These are phyloP conservation scores for Austroboletus novae-zelandiae DNA, from an alignment of 1,284 basidiomycete species.

Conservation along the genomic window DNA sequence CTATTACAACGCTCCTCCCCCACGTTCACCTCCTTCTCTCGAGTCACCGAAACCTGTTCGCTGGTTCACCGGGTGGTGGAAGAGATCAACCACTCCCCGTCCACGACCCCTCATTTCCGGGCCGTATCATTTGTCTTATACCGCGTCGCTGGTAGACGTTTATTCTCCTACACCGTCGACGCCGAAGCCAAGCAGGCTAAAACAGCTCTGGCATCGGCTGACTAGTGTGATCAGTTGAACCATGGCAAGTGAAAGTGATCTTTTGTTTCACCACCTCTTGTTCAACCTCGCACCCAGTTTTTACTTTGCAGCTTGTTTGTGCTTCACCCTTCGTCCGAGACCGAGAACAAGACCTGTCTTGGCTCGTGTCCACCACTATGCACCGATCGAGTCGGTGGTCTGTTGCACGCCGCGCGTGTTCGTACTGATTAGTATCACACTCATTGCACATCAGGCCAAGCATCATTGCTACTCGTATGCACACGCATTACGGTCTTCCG, in stretches of 20 bases:
- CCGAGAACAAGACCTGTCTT: too few species aligned
- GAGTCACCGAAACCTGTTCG: constrained; percentile 8
- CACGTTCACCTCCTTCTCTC: constrained; percentile 20
- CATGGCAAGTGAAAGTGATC: background rate
- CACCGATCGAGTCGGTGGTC: constrained; percentile 21
- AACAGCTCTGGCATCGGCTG: constrained; percentile 27
- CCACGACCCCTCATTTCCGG: constrained; percentile 31
- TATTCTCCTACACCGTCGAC: constrained; percentile 12
- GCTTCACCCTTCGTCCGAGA: background rate
- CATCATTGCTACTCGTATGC: constrained; percentile 18
- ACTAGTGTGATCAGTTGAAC: constrained; percentile 18
- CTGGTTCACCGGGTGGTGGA: constrained; percentile 33
- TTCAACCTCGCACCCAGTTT: background rate
- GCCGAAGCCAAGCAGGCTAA: constrained; percentile 24
- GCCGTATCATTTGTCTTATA: constrained; percentile 28
- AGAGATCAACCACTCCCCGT: constrained; percentile 15
- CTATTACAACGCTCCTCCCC: constrained; percentile 20
- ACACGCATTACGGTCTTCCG: constrained; percentile 8
- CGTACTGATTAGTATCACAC: constrained; percentile 7
- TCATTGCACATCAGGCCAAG: background rate
- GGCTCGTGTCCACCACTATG: constrained; percentile 13
- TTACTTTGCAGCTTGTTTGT: background rate
- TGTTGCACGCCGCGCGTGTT: constrained; percentile 28
- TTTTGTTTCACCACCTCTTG: background rate
- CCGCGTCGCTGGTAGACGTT: constrained; percentile 32